A percentile compares a stretch with the other conserved stretches of the same genome.
These are phyloP conservation scores for Moesziomyces parantarcticus DNA, from an alignment of 1,284 basidiomycete genomes.

Conservation along the genomic window DNA sequence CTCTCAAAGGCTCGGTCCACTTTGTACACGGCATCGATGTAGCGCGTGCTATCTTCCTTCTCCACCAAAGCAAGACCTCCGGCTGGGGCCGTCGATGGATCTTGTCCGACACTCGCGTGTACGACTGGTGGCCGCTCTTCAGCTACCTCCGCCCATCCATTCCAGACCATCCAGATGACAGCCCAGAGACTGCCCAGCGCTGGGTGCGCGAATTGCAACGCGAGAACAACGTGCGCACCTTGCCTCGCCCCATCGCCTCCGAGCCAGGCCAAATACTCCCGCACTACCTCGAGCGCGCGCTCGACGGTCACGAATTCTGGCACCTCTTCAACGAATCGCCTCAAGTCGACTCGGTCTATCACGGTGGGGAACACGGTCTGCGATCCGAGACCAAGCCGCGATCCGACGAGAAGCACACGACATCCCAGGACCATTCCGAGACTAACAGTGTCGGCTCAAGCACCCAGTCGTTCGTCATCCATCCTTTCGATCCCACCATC, in stretches of 20 bases:
- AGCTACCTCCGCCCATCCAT: conserved; percentile 31
- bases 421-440: neutral
- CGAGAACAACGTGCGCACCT: conserved; percentile 20
- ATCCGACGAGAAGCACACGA: conserved; percentile 1
- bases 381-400: neutral
- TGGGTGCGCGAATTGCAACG: conserved; percentile 44
- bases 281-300: conserved; percentile 40
- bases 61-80: conserved; percentile 24
- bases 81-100: conserved; percentile 57
- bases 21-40: conserved; percentile 60
- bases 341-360: conserved; percentile 21
- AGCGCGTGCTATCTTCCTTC: conserved; percentile 48
- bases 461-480: conserved; percentile 27
- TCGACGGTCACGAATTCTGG: conserved; percentile 53
- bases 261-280: conserved; percentile 27
- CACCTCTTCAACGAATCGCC: conserved; percentile 33
- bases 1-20: conserved; percentile 51
- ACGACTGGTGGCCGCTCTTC: conserved; percentile 58
- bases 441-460: conserved; percentile 30
- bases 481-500: conserved; percentile 35
- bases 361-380: conserved; percentile 26
- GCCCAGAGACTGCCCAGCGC: conserved; percentile 19
- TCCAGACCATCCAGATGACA: conserved; percentile 40
- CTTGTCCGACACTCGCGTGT: conserved; percentile 46
- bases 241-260: conserved; percentile 47